These are phyloP conservation scores for Stephanodiscus minutulus DNA, from an alignment of 108 stramenopile genomes.

Conservation along the genomic window DNA sequence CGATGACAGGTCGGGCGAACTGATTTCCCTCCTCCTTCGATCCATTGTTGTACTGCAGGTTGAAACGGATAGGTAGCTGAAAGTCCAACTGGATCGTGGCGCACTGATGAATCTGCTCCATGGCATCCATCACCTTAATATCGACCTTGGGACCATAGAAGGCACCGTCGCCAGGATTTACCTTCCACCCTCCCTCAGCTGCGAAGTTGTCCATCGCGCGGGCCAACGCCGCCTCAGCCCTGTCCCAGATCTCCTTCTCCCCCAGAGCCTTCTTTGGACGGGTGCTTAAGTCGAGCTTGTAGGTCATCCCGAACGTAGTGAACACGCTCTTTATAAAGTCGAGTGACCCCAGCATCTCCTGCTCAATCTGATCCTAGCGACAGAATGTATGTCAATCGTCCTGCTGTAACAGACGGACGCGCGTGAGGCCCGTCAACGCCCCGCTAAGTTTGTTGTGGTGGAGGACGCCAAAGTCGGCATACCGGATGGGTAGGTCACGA, in stretches of 20 bases:
- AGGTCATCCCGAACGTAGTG: conserved; percentile 97
- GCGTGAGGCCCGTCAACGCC: conserved; percentile 97
- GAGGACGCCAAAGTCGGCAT: conserved; percentile 98
- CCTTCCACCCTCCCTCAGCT: conserved; percentile 94
- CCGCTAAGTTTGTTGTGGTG: conserved; percentile 98
- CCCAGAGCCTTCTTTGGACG: conserved; percentile 98
- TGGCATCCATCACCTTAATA: conserved; percentile 99
- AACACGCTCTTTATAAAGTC: conserved; percentile 98
- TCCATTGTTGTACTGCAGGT: conserved; percentile 89
- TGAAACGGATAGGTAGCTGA: conserved; percentile 98
- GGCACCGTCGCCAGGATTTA: conserved; percentile 99
- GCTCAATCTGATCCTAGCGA: conserved; percentile 95
- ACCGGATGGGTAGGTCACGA: conserved; percentile 96
- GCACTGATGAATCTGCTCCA: conserved; percentile 99
- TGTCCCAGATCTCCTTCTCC: conserved; percentile 93
- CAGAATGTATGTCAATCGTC: conserved; percentile 99
- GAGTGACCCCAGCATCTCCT: conserved; percentile 90
- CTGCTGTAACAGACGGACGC: conserved; percentile 99
- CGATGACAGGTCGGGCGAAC: conserved; percentile 96
- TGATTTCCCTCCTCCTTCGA: conserved; percentile 82
- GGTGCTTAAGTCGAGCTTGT: conserved; percentile 98
- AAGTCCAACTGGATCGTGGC: conserved; percentile 99
- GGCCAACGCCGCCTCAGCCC: conserved; percentile 89
- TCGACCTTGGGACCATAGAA: conserved; percentile 99
- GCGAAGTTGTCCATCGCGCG: conserved; percentile 94